A percentile compares a stretch with the other conserved stretches of the same genome.
These are phyloP conservation scores for Erigeron canadensis DNA, from an alignment of 129 eudicot genomes.

Conservation along the genomic window DNA sequence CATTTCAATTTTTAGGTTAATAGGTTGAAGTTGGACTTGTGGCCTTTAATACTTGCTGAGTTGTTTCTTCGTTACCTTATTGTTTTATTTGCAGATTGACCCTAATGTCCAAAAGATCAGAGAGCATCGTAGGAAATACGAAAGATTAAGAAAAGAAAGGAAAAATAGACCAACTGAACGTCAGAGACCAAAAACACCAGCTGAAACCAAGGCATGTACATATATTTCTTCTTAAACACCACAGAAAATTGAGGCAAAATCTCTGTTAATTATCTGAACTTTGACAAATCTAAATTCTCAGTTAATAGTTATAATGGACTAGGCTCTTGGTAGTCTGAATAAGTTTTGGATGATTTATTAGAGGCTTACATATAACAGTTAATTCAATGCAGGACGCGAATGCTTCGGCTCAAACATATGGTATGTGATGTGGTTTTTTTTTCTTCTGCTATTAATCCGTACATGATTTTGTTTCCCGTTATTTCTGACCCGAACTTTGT, in stretches of 20 bases:
- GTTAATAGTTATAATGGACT: too few species aligned
- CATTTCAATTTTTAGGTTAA: not conserved
- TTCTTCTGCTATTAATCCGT: slow-evolving; percentile 3
- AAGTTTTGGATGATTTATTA: not conserved
- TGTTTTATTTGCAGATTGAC: slow-evolving; percentile 58
- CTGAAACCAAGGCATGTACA: slow-evolving; percentile 49
- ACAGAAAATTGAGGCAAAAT: not conserved
- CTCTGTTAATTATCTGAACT: not conserved
- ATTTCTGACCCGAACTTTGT: not conserved
- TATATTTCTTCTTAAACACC: not conserved
- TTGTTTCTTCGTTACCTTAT: not conserved
- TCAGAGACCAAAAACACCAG: slow-evolving; percentile 43
- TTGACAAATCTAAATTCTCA: not conserved
- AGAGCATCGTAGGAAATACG: slow-evolving; percentile 76
- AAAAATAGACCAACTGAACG: slow-evolving; percentile 44
- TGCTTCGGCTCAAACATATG: slow-evolving; percentile 45
- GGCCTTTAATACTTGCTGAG: not conserved
- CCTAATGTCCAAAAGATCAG: slow-evolving; percentile 72
- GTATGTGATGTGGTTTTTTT: slow-evolving; percentile 36
- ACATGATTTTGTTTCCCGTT: slow-evolving; percentile 6
- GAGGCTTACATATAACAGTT: slow-evolving; percentile 16
- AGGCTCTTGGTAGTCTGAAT: not conserved
- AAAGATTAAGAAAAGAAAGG: slow-evolving; percentile 57
- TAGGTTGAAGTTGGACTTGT: not conserved
- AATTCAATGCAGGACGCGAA: slow-evolving; percentile 46